These are phyloP conservation scores for Starmerella gropengiesseri DNA, from an alignment of 805 yeast genomes.

Conservation along the genomic window DNA sequence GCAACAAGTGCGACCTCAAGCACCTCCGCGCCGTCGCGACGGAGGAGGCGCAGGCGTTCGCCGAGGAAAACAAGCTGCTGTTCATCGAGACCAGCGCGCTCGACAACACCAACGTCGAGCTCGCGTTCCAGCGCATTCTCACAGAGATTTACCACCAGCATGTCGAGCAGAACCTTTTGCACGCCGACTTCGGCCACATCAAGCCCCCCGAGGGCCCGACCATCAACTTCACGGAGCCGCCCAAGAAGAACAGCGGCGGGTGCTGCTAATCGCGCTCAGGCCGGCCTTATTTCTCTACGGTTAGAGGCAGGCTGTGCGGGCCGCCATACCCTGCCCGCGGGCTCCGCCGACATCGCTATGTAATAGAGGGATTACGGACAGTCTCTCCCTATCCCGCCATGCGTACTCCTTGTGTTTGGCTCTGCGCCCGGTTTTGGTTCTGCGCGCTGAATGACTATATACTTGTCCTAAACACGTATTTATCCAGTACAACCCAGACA, in stretches of 20 bases:
- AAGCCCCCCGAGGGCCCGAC: slow-evolving; percentile 81
- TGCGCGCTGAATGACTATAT: too few relatives aligned
- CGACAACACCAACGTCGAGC: slow-evolving; percentile 87
- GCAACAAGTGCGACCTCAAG: slow-evolving; percentile 89
- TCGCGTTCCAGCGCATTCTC: slow-evolving; percentile 84
- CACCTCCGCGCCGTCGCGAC: slow-evolving; percentile 95
- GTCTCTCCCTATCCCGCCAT: too few relatives aligned
- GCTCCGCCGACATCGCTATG: too few relatives aligned
- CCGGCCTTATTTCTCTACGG: too few relatives aligned
- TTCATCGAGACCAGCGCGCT: slow-evolving; percentile 95
- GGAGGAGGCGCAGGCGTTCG: slow-evolving; percentile 87
- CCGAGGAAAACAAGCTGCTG: slow-evolving; percentile 70
- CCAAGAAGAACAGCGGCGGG: slow-evolving; percentile 46
- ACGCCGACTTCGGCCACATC: slow-evolving; percentile 55
- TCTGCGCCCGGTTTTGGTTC: too few relatives aligned
- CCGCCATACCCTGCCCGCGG: too few relatives aligned
- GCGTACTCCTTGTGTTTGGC: too few relatives aligned
- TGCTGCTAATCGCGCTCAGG: slow-evolving; percentile 64
- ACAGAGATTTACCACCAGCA: slow-evolving; percentile 92
- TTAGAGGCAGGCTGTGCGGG: too few relatives aligned
- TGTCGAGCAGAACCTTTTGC: slow-evolving; percentile 77
- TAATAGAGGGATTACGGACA: too few relatives aligned
- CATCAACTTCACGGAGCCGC: slow-evolving; percentile 85
- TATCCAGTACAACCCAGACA: too few relatives aligned
- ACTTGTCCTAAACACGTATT: too few relatives aligned